phyloP scores from a whole-genome alignment of 345 rosid species.

The Citropsis articulata region DNA sequence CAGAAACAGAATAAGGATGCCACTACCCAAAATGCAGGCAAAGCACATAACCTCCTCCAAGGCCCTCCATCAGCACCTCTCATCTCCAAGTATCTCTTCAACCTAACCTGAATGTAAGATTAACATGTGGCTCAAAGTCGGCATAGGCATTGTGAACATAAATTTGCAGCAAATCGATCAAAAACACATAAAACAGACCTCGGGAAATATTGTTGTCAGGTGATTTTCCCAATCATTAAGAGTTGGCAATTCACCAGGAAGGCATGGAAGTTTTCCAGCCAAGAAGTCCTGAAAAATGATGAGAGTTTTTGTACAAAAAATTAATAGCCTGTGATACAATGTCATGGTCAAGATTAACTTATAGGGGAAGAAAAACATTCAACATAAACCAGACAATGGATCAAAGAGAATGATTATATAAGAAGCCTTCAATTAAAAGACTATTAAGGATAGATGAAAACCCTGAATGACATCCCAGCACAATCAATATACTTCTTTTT shows the following conservation, averaged over 20 bases:
- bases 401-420: background rate
- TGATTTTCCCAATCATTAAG: slow-evolving; percentile 98
- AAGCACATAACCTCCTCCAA: slow-evolving; percentile 93
- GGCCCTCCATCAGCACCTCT: slow-evolving; percentile 99
- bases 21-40: slow-evolving; percentile 97
- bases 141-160: slow-evolving; percentile 4
- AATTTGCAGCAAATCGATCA: slow-evolving; percentile 1
- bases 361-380: background rate
- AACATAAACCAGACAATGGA: background rate
- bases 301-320: slow-evolving; percentile 6
- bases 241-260: slow-evolving; percentile 92
- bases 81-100: slow-evolving; percentile 99
- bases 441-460: slow-evolving; percentile 48
- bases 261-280: slow-evolving; percentile 90
- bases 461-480: slow-evolving; percentile 95
- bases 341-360: background rate
- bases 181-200: slow-evolving; percentile 47
- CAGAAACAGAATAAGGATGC: slow-evolving; percentile 15
- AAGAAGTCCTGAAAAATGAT: slow-evolving; percentile 71
- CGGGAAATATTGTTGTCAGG: slow-evolving; percentile 95
- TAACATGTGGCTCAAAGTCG: slow-evolving; percentile 13
- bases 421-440: slow-evolving; percentile 33
- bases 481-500: slow-evolving; percentile 86
- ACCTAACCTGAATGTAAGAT: slow-evolving; percentile 60
- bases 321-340: background rate